A percentile compares a stretch with the other conserved stretches of the same genome.
Evolutionary conservation across 2,329 filamentous ascomycete genomes (phyloP).

Genomic region (Fusarium circinatum): DNA sequence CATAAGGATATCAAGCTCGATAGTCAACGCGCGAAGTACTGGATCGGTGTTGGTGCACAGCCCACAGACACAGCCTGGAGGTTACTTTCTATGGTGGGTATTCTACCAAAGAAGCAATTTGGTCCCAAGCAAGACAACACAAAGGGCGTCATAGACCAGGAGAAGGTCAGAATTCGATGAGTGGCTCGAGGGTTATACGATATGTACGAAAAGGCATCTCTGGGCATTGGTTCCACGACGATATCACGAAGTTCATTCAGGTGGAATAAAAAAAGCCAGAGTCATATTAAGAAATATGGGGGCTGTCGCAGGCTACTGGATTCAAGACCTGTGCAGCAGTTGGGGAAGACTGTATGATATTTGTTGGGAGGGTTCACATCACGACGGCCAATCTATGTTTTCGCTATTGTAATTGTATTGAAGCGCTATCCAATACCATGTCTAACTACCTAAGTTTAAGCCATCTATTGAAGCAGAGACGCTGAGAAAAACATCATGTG

Average conservation of each 20-base stretch:
- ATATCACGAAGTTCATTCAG: constrained; percentile 12
- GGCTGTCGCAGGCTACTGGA: background rate
- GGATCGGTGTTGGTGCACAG: constrained; percentile 96
- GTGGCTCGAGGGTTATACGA: constrained; percentile 38
- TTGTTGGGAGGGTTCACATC: background rate
- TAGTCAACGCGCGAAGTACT: constrained; percentile 84
- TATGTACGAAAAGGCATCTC: constrained; percentile 43
- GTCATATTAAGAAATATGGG: background rate
- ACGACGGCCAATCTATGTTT: background rate
- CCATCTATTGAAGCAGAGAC: constrained; percentile 30
- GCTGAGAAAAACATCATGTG: constrained; percentile 39
- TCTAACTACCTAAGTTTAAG: constrained; percentile 39
- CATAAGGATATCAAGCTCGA: constrained; percentile 96
- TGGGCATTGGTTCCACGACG: constrained; percentile 42
- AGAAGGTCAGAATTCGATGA: constrained; percentile 47
- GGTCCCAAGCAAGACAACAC: constrained; percentile 44
- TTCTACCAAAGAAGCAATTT: constrained; percentile 53
- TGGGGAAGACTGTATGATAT: constrained; percentile 29
- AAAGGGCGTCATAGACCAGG: constrained; percentile 42
- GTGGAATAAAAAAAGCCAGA: constrained; percentile 4
- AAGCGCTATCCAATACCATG: constrained; percentile 30
- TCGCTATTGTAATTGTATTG: constrained; percentile 38
- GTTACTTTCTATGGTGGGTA: constrained; percentile 79
- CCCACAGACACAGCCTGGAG: constrained; percentile 91
- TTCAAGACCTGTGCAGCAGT: background rate